Evolutionary conservation across 208 protist species (phyloP).

Genomic region (Acanthamoeba rhysodes): DNA sequence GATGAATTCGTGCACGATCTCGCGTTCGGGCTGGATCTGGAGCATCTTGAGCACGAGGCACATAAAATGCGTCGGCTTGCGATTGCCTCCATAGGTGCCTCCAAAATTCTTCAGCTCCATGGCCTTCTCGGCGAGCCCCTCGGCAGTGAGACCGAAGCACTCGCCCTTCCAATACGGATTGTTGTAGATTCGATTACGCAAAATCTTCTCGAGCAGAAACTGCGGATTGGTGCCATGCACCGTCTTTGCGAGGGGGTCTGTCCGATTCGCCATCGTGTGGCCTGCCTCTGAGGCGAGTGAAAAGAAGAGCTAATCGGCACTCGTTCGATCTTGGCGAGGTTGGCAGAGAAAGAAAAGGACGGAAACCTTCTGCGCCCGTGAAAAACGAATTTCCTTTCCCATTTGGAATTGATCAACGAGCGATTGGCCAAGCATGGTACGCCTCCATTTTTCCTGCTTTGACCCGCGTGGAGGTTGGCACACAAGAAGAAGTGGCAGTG

Average conservation of each 20-base stretch:
- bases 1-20: conserved; percentile 94
- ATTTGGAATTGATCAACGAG: too few species aligned
- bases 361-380: too few species aligned
- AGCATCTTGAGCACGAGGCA: conserved; percentile 94
- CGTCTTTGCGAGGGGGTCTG: conserved; percentile 81
- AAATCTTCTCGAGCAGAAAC: conserved; percentile 93
- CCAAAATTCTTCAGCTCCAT: conserved; percentile 91
- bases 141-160: conserved; percentile 93
- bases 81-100: conserved; percentile 91
- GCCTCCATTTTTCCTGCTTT: too few species aligned
- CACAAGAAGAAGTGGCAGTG: too few species aligned
- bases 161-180: conserved; percentile 94
- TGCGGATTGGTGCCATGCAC: conserved; percentile 92
- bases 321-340: too few species aligned
- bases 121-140: conserved; percentile 93
- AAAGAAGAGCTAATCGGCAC: too few species aligned
- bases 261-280: conserved; percentile 89
- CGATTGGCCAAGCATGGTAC: too few species aligned
- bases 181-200: conserved; percentile 91
- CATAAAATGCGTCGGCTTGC: conserved; percentile 93
- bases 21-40: conserved; percentile 92
- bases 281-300: too few species aligned
- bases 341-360: too few species aligned
- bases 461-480: too few species aligned
- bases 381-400: too few species aligned